phyloP scores from a whole-genome alignment of 352 stramenopile species.

The Pythium aquatile region DNA sequence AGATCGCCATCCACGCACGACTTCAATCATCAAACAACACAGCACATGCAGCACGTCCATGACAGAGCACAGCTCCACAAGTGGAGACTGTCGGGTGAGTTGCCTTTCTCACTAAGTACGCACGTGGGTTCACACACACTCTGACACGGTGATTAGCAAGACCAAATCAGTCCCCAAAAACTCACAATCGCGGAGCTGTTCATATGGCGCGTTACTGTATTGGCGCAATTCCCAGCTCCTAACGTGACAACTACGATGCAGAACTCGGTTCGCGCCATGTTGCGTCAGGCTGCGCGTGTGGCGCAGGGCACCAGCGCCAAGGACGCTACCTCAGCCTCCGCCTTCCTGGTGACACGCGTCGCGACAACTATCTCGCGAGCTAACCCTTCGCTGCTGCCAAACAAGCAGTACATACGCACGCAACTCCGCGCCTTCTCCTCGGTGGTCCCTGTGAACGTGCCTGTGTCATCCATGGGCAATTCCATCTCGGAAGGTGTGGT shows the following conservation, averaged over 20 bases:
- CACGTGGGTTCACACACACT: too few species aligned
- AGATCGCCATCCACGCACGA: too few species aligned
- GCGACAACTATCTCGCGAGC: background rate
- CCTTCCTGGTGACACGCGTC: conserved; percentile 2
- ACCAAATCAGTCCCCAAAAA: too few species aligned
- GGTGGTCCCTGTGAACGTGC: conserved; percentile 47
- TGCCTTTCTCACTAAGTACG: too few species aligned
- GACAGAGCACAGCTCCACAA: too few species aligned
- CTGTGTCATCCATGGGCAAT: conserved; percentile 92
- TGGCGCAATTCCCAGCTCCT: too few species aligned
- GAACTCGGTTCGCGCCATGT: conserved; percentile 21
- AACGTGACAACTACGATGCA: conserved; percentile 17
- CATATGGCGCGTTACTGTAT: too few species aligned
- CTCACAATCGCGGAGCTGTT: too few species aligned
- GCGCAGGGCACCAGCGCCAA: conserved; percentile 12
- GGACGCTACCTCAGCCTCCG: background rate
- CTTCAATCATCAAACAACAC: too few species aligned
- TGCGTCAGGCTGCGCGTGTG: conserved; percentile 21
- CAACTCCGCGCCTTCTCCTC: conserved; percentile 42
- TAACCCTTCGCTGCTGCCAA: background rate
- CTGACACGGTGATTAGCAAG: too few species aligned
- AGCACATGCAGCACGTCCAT: too few species aligned
- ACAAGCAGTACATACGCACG: background rate
- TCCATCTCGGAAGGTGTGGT: conserved; percentile 98
- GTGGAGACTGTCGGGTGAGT: too few species aligned